Base-by-base conservation (phyloP, 192 early-diverging fungal species). In the Ramicandelaber brevisporus region DNA sequence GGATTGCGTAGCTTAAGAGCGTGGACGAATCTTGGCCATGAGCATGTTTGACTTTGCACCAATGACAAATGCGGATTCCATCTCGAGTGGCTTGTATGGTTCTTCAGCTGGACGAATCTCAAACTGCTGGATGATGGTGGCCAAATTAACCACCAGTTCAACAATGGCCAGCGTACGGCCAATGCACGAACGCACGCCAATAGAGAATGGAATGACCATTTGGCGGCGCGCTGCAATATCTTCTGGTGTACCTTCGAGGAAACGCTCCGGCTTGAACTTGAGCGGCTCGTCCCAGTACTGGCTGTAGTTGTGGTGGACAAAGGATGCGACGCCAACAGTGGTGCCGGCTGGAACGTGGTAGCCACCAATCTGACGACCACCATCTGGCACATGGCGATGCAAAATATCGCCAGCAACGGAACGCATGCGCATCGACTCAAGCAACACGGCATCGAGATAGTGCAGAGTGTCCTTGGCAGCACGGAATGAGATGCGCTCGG, bases 391-490 rank as follows among this genome's bases (percentile, higher is more conserved):
- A 1, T 18, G 16, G 20, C 37, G 27, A 10, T 15, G 14, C 14
- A 38, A 2, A 4, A 2, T 5, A 3, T 2, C 0, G 16, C 19
- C 12, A 0, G 18, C 15, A 8, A 46, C 40, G 17, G 54, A 41
- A 1, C 31, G 28, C n/a, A 57, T 18, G 3, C 48, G 48, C 44
- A 57, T 13, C 0, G 44, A 42, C 30, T 57, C 48, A 25, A 41
- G 36, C 14, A 57, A 9, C 9, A 50, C 50, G 0, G 48, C 54
- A 14, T 47, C 40, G 13, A 51, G 20, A 36, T 47, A 57, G 1
- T 44, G 44, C 21, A 57, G 38, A 17, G 34, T 26, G 10, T 28
- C 21, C 15, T 37, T 33, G 33, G 43, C 34, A 8, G 46, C 41
- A 17, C 18, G 23, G 21, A 47, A 40, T 6, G 23, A 30, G 18